phyloP scores from a whole-genome alignment of 129 eudicot genomes.

The Dittrichia graveolens region DNA sequence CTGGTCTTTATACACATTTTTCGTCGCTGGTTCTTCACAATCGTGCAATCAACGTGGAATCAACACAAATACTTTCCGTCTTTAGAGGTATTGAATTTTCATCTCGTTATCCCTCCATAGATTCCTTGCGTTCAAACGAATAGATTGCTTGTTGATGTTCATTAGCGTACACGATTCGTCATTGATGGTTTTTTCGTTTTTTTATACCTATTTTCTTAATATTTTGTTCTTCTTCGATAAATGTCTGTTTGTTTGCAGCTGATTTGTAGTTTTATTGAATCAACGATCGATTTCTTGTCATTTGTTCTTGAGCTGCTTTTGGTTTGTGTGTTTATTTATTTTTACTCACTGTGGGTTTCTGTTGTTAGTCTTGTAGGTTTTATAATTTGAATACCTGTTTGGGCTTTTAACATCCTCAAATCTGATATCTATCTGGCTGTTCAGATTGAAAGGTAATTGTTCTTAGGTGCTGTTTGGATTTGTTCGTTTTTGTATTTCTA shows the following conservation, averaged over 20 bases:
- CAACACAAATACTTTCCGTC: constrained; percentile 5
- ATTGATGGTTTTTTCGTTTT: background rate
- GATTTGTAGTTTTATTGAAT: constrained; percentile 12
- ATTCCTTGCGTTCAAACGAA: constrained; percentile 39
- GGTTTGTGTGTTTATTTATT: constrained; percentile 14
- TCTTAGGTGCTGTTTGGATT: constrained; percentile 1
- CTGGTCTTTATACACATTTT: constrained; percentile 26
- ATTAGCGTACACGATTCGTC: constrained; percentile 37
- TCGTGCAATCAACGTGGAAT: constrained; percentile 36
- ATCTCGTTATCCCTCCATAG: constrained; percentile 8
- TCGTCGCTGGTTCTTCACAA: constrained; percentile 24
- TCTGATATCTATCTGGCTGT: constrained; percentile 16
- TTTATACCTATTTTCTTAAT: background rate
- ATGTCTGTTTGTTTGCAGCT: constrained; percentile 12
- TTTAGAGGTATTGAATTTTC: constrained; percentile 22
- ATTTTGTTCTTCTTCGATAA: background rate
- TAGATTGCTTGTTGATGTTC: constrained; percentile 29
- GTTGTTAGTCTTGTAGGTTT: constrained; percentile 13
- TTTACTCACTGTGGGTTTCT: constrained; percentile 11
- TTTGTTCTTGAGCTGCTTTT: constrained; percentile 24
- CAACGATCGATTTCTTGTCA: constrained; percentile 21
- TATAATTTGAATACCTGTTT: constrained; percentile 6
- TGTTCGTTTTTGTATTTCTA: background rate
- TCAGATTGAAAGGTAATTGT: constrained; percentile 20
- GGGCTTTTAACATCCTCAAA: constrained; percentile 15